A percentile compares a stretch with the other conserved stretches of the same genome.
Evolutionary conservation across 2,329 filamentous ascomycete species (phyloP).

Genomic region (Aspergillus neoniger): DNA sequence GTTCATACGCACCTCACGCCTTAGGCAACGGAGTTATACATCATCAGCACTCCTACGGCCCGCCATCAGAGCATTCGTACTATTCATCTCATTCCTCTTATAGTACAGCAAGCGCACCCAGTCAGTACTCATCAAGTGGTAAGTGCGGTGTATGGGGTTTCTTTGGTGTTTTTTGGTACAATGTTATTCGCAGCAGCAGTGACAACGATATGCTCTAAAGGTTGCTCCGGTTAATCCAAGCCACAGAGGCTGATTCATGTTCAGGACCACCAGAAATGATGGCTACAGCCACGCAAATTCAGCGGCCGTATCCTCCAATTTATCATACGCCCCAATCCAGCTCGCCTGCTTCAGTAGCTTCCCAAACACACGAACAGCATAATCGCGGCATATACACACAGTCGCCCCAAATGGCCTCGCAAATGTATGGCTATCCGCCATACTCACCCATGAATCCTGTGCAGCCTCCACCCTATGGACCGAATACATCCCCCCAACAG

Average conservation of each 20-base stretch:
- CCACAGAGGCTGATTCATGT: slow-evolving; percentile 58
- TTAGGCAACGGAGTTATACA: slow-evolving; percentile 49
- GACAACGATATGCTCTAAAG: too few species aligned
- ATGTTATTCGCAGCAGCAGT: neutral
- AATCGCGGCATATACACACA: slow-evolving; percentile 79
- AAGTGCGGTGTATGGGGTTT: slow-evolving; percentile 42
- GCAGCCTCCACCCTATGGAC: slow-evolving; percentile 59
- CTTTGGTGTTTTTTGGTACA: neutral
- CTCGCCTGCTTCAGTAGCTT: slow-evolving; percentile 89
- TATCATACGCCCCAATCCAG: slow-evolving; percentile 96
- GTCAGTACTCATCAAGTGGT: slow-evolving; percentile 87
- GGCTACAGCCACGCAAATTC: slow-evolving; percentile 66
- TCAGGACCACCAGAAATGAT: slow-evolving; percentile 73
- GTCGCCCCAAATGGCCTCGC: slow-evolving; percentile 76
- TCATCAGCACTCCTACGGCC: slow-evolving; percentile 65
- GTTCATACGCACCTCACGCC: slow-evolving; percentile 34
- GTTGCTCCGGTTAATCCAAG: neutral
- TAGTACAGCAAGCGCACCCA: slow-evolving; percentile 76
- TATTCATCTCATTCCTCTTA: slow-evolving; percentile 82
- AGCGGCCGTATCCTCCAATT: slow-evolving; percentile 79
- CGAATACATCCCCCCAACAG: slow-evolving; percentile 56
- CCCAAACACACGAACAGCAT: slow-evolving; percentile 86
- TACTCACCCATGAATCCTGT: slow-evolving; percentile 56
- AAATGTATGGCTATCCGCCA: slow-evolving; percentile 75
- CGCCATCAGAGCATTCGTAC: slow-evolving; percentile 68